Base-by-base conservation (phyloP, 768 basidiomycete species). In the Cystofilobasidium macerans region DNA sequence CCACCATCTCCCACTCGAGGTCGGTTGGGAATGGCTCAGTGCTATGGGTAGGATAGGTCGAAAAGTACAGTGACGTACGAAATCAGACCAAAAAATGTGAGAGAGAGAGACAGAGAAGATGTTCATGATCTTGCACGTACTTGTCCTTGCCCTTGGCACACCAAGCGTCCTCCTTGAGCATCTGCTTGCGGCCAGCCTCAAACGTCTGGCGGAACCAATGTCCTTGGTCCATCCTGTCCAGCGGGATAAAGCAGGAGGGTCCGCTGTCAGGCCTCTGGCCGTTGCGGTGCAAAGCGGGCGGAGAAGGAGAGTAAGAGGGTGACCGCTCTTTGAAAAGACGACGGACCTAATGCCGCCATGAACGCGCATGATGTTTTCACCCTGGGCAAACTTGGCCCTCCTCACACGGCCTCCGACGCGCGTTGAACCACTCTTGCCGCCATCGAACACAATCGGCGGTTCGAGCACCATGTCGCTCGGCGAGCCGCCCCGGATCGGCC, bases 401-500 rank as follows among this genome's bases (percentile, higher is more conserved):
- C 57, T 33, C 18, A 9, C 36, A 2, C 57, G 28, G 3, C 57
- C 57, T 24, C n/a, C 26, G 22, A 38, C 57, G 3, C 33, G 33
- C 26, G n/a, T 28, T 14, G 32, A 38, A n/a, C 57, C 57, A 22
- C 40, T 58, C n/a, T n/a, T n/a, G n/a, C n/a, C n/a, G 33, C 24
- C 56, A 66, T 62, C 58, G 62, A 85, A 78, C 36, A 79, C 76
- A 67, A 80, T 82, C 0, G 89, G 88, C 0, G 87, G 84, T 60
- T 92, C 89, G n/a, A 91, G 77, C 3, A 59, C 35, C 62, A 69
- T 62, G 22, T 33, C 30, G 13, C 57, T 65, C 12, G 57, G 62
- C 7, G 60, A 42, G 20, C 83, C 80, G 72, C 87, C 87, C 0
- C 77, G 70, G 0, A 87, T 89, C 22, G 79, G 78, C 26, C 89